Evolutionary conservation across 2,329 filamentous ascomycete genomes (phyloP), one percentile per base, ranked within the genome.

Genomic region (Plectosphaerella plurivora): DNA sequence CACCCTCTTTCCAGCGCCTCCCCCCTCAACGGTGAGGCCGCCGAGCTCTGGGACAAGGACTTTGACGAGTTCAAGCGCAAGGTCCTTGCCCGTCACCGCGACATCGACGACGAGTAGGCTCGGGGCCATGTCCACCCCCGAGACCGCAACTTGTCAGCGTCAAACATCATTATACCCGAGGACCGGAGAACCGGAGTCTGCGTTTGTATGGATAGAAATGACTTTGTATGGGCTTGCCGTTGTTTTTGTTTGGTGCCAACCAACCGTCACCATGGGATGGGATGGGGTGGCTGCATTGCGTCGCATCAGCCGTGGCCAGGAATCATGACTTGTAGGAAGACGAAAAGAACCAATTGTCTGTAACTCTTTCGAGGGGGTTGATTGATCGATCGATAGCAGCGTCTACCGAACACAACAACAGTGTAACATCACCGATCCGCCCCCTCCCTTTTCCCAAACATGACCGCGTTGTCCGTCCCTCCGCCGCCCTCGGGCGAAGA

Each of bases 11-110:
- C 53, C 57, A 97, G 93, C 70, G 84, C 94, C 54, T 96, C 91
- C 59, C 94, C 94, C 3, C 77, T 99, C 58, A 99, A 99, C 63
- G 95, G 91, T 54, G 92, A 99, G 71, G 94, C 94, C 28, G 94
- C 95, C 15, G 89, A 96, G 68, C 79, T 99, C 42, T 99, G 94
- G 92, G 93, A 97, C 68, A 91, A 86, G 61, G 84, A 97, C 68
- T 78, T 85, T 37, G 85, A 83, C 45, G 90, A 96, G 69, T 97
- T 94, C 79, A 91, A 96, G 81, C 83, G 83, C 59, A 87, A 86
- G 73, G 83, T 87, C 35, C 62, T 81, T 57, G 81, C 73, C 47
- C 78, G 84, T 54, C 83, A 87, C 70, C 75, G 75, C 46, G 84
- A 87, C 59, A 69, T 86, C 25, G 84, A 87, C 56, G 84, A 87